Conservation (phyloP, 192 early-diverging fungal species). For the Backusella mclennaniae region DNA sequence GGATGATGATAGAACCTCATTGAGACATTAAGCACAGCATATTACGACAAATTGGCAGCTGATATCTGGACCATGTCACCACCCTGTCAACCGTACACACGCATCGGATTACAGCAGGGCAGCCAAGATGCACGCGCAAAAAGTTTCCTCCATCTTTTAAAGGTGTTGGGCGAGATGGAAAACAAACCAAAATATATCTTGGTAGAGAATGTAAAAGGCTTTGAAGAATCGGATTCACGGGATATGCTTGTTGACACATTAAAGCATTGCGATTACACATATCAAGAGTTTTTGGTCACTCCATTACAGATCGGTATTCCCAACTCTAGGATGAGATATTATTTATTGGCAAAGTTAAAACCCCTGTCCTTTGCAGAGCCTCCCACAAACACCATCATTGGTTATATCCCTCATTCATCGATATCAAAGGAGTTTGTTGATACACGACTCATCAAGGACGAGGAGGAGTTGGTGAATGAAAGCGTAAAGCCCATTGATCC, state of each 20-base stretch:
- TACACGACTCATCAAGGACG: constrained; percentile 14
- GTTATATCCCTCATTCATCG: constrained; percentile 36
- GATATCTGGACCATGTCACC: constrained; percentile 83
- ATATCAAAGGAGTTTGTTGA: constrained; percentile 39
- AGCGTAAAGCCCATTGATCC: constrained; percentile 6
- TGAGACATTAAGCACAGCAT: constrained; percentile 55
- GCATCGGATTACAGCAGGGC: constrained; percentile 68
- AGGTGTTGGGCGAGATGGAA: constrained; percentile 56
- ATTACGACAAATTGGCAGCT: constrained; percentile 61
- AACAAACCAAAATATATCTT: constrained; percentile 62
- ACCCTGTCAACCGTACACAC: constrained; percentile 80
- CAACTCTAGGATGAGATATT: constrained; percentile 79
- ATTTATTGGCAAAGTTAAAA: constrained; percentile 48
- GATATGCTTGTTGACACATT: constrained; percentile 53
- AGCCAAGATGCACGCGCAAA: constrained; percentile 71
- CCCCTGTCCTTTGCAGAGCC: constrained; percentile 41
- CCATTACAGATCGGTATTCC: constrained; percentile 75
- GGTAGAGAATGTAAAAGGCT: constrained; percentile 82
- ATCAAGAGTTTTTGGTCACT: constrained; percentile 73
- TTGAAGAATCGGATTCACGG: constrained; percentile 66
- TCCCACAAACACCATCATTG: constrained; percentile 39
- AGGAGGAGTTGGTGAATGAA: constrained; percentile 25
- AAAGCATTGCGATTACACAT: constrained; percentile 51
- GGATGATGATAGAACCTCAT: constrained; percentile 49
- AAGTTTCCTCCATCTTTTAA: constrained; percentile 71